A percentile compares a stretch with the other conserved stretches of the same genome.
phyloP scores from a whole-genome alignment of 441 rosid species.

The Adansonia gregorii region DNA sequence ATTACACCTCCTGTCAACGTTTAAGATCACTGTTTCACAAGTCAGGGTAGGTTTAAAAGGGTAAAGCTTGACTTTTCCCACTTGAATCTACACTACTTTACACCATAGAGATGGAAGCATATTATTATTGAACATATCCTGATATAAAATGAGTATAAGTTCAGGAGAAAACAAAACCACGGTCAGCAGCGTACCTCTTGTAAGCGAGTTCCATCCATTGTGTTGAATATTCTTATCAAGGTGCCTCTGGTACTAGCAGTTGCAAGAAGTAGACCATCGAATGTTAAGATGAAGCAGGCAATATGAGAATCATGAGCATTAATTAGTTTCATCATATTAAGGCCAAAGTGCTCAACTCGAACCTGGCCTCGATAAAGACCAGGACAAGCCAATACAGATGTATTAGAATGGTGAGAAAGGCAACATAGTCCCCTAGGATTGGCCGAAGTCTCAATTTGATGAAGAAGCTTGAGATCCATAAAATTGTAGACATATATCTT shows the following conservation, averaged over 20 bases:
- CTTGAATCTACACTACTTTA: neutral
- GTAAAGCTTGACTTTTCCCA: neutral
- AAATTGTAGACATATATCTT: slow-evolving; percentile 82
- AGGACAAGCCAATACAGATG: slow-evolving; percentile 87
- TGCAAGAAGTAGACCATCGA: slow-evolving; percentile 92
- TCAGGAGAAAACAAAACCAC: slow-evolving; percentile 1
- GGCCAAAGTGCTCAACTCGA: slow-evolving; percentile 82
- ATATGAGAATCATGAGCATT: slow-evolving; percentile 83
- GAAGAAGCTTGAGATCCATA: slow-evolving; percentile 77
- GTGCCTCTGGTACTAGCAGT: slow-evolving; percentile 93
- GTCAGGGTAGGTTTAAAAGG: neutral
- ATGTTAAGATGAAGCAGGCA: slow-evolving; percentile 82
- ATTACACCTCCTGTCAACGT: neutral
- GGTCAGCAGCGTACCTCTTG: slow-evolving; percentile 66
- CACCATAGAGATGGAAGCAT: slow-evolving; percentile 1
- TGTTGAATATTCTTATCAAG: slow-evolving; percentile 88
- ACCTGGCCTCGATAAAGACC: slow-evolving; percentile 85
- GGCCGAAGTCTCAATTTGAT: slow-evolving; percentile 82
- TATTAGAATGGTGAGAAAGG: slow-evolving; percentile 80
- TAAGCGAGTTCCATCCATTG: slow-evolving; percentile 88
- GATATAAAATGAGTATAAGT: neutral
- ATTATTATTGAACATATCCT: neutral
- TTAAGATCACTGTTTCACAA: neutral
- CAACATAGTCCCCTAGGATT: slow-evolving; percentile 89
- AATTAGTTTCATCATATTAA: slow-evolving; percentile 70